phyloP scores from a whole-genome alignment of 1,284 basidiomycete species.

The Pseudozyma thailandica region DNA sequence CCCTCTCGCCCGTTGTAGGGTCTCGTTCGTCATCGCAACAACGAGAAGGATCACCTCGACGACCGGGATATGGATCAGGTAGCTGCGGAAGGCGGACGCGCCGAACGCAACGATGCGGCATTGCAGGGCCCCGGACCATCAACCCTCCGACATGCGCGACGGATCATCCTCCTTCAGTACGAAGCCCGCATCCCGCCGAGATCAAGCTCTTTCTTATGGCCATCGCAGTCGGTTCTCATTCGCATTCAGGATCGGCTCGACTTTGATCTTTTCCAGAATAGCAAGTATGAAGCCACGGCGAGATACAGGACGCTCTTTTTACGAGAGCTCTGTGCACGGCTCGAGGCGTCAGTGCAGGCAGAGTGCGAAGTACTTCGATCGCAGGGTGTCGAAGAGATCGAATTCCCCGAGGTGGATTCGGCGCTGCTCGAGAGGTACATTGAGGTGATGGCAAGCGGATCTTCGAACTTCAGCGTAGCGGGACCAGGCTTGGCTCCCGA shows the following conservation, averaged over 20 bases:
- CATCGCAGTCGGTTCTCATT: slow-evolving; percentile 17
- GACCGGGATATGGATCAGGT: background rate
- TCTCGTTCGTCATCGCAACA: too few relatives aligned
- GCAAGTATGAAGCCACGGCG: slow-evolving; percentile 13
- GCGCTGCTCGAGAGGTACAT: slow-evolving; percentile 41
- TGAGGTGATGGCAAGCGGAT: slow-evolving; percentile 22
- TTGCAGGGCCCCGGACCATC: slow-evolving; percentile 25
- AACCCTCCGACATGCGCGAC: slow-evolving; percentile 23
- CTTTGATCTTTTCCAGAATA: slow-evolving; percentile 22
- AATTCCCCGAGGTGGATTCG: slow-evolving; percentile 43
- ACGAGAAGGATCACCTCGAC: background rate
- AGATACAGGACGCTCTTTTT: slow-evolving; percentile 42
- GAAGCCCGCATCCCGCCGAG: slow-evolving; percentile 37
- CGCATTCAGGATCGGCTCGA: slow-evolving; percentile 32
- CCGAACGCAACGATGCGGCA: background rate
- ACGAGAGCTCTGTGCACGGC: slow-evolving; percentile 30
- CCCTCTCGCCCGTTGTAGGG: too few relatives aligned
- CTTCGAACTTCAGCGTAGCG: slow-evolving; percentile 2
- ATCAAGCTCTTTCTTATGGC: slow-evolving; percentile 41
- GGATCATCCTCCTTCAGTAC: slow-evolving; percentile 40
- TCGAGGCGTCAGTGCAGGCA: slow-evolving; percentile 40
- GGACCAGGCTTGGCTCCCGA: slow-evolving; percentile 20
- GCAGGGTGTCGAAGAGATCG: slow-evolving; percentile 34
- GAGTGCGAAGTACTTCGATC: slow-evolving; percentile 20
- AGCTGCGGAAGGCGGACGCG: background rate